Percentiles rank a stretch among this genome's conserved stretches.
Evolutionary conservation across 2,329 filamentous ascomycete species (phyloP).

Genomic region (Phyllosticta citribraziliensis): DNA sequence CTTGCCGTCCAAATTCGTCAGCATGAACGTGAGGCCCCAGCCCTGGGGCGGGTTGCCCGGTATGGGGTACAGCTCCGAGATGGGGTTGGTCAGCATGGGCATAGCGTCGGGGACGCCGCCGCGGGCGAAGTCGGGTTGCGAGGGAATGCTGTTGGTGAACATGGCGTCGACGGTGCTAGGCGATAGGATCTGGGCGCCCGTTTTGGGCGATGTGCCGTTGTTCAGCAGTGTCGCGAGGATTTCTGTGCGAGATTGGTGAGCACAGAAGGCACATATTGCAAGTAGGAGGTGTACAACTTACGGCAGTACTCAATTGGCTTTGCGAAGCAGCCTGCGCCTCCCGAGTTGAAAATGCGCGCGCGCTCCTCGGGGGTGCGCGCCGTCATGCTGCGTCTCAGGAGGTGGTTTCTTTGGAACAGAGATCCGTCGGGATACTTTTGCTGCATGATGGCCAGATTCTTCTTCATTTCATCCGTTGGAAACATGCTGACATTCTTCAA

Average conservation of each 20-base stretch:
- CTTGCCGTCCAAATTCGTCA: constrained; percentile 26
- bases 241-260: constrained; percentile 29
- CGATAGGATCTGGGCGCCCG: constrained; percentile 44
- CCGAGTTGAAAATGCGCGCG: constrained; percentile 44
- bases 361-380: constrained; percentile 35
- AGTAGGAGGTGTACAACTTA: constrained; percentile 30
- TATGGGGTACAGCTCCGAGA: constrained; percentile 42
- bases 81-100: constrained; percentile 37
- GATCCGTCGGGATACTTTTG: constrained; percentile 36
- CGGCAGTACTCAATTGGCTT: constrained; percentile 51
- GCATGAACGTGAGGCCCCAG: constrained; percentile 53
- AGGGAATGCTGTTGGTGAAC: constrained; percentile 54
- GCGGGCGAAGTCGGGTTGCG: constrained; percentile 44
- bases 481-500: constrained; percentile 47
- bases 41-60: constrained; percentile 47
- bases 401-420: constrained; percentile 38
- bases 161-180: constrained; percentile 51
- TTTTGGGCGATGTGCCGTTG: constrained; percentile 50
- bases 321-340: constrained; percentile 53
- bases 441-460: constrained; percentile 49
- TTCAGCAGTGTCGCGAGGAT: constrained; percentile 55
- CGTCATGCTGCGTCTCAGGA: constrained; percentile 39
- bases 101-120: constrained; percentile 37
- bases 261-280: too few species aligned
- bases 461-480: constrained; percentile 44